Base-by-base conservation (phyloP, 2,329 filamentous ascomycete genomes). In the Zasmidium citrigriseum region DNA sequence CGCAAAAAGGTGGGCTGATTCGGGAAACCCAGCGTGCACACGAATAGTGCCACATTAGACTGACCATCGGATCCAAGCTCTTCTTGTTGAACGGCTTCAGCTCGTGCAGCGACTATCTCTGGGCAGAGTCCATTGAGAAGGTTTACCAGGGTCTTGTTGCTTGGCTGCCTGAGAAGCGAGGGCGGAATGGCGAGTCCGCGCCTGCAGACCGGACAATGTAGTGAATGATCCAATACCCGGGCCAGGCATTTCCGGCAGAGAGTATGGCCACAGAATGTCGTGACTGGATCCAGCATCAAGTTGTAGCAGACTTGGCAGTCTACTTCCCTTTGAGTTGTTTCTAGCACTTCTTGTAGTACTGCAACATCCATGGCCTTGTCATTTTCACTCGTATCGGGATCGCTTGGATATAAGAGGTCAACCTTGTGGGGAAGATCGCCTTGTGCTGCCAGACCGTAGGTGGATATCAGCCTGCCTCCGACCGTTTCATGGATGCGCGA, bases 221-320 rank as follows among this genome's bases (percentile, higher is more conserved):
- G 83, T 1, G 89, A 89, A 70, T 95, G 89, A 67, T 93, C 89
- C 59, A 96, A 79, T 5, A 90, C 86, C 47, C 89, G 85, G 56
- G 87, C 84, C 21, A 96, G 79, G 71, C 93, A 97, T 59, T 84
- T 83, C 20, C 89, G 86, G 72, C 93, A 97, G 68, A 95, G 93
- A 0, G 91, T 96, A 72, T 97, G 93, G 1, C 93, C 93, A 68
- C 93, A 97, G 1, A 85, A 82, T 0, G 91, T 96, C 0, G 92
- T 96, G 52, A 93, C 79, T 0, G 93, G 91, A 61, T 96, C 89
- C 60, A 91, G 78, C 72, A 93, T 89, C 21, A 96, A 75, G 44
- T 86, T 84, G 72, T 93, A 96, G 75, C 93, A 96, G 58, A 96
- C 86, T 67, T 95, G 90, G 65, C 93, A 97, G 68, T 96, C 91